These are phyloP conservation scores for Xylaria sp. DNA, from an alignment of 2,329 filamentous ascomycete genomes.

Conservation along the genomic window DNA sequence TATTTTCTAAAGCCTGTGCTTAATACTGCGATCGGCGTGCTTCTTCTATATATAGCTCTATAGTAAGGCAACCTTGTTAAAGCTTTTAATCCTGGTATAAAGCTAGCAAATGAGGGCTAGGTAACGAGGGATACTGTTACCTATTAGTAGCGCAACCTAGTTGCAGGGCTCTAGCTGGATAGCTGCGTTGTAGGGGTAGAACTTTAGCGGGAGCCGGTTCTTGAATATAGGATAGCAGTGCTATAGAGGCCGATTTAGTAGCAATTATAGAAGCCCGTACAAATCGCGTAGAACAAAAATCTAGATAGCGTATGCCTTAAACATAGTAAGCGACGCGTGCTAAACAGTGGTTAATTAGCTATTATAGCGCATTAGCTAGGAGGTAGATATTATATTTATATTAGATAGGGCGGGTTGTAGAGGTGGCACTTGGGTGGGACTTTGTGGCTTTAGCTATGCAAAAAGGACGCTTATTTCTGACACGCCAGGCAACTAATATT, in stretches of 20 bases:
- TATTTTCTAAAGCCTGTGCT: too few relatives aligned
- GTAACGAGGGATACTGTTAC: background rate
- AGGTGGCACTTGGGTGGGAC: background rate
- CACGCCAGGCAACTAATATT: background rate
- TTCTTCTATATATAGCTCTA: background rate
- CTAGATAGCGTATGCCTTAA: background rate
- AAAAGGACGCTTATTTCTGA: background rate
- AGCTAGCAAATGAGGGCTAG: background rate
- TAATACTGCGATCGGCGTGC: background rate
- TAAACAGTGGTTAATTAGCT: background rate
- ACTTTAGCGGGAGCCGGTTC: background rate
- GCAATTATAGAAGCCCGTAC: too few relatives aligned
- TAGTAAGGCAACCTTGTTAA: background rate
- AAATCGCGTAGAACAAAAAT: background rate
- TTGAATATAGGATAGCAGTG: background rate
- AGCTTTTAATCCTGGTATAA: background rate
- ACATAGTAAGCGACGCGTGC: background rate
- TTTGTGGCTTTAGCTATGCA: background rate
- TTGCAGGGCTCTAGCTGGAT: too few relatives aligned
- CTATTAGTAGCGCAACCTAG: background rate
- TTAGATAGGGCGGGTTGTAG: background rate
- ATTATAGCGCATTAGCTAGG: too few relatives aligned
- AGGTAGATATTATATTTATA: background rate
- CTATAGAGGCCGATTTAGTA: background rate
- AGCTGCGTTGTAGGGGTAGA: too few relatives aligned